Base-by-base conservation (phyloP, 352 stramenopile species). In the Blastocystis sp. region DNA sequence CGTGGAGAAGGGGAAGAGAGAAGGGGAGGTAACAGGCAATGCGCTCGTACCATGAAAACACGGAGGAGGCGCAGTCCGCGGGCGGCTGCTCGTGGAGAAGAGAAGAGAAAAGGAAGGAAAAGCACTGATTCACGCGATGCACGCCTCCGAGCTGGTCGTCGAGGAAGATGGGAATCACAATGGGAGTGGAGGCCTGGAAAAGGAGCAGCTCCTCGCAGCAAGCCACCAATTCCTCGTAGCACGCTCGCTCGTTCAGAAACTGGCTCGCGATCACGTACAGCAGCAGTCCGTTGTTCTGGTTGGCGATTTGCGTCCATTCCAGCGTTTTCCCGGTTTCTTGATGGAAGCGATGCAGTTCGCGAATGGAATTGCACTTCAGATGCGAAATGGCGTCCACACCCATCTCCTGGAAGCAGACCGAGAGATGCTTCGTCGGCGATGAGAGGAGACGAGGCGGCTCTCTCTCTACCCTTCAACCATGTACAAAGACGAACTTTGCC, bases 311-410 rank as follows among this genome's bases (percentile, higher is more conserved):
- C n/a, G n/a, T 69, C 74, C 74, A 84, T 19, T 84, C 57, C 19
- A 68, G 21, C 17, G n/a, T 43, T 21, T 10, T 19, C 21, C 34
- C 48, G 34, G 34, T 69, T 10, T 28, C 74, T 70, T 57, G 1
- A 69, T 48, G 74, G 21, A 68, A 68, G 19, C 54, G 34, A 28
- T 63, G 60, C 17, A 84, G 52, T 24, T 69, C 57, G 3, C 60
- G 74, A 57, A 84, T 84, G 4, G 57, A 70, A 52, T 84, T 69
- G 24, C 57, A 38, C 74, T 69, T 66, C 24, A 84, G 21, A 69
- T 68, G 48, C 9, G 57, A 52, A 57, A 84, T 84, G 19, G 11
- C 45, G 45, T 84, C 74, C 48, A 84, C 74, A 34, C 74, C 74
- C 40, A 84, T 70, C 3, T 59, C 38, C 21, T 66, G 10, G 4